Evolutionary conservation across 495 filamentous ascomycete genomes (phyloP), one percentile per base, ranked within the genome.

Genomic region (Trichocladium antarcticum): DNA sequence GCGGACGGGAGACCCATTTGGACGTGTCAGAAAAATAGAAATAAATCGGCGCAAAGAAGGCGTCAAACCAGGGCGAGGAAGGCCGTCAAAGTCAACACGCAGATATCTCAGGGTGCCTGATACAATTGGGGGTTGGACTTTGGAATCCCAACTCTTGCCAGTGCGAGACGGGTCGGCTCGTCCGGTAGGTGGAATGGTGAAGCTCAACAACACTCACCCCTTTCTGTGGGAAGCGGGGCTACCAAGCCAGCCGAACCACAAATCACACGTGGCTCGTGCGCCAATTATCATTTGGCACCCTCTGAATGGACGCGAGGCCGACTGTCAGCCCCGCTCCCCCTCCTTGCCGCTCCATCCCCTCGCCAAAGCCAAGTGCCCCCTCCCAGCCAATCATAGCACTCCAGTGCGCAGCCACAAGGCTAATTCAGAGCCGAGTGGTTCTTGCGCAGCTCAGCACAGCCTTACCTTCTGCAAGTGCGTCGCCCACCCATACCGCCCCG

Each of bases 381-480:
- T 15, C 12, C 20, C 46, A 50, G 51, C 58, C 59, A 61, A 57
- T 54, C 47, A 49, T 11, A 35, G n/a, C 19, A 36, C 24, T 14
- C 40, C 52, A 47, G 43, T 37, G 55, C 50, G 49, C 54, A 57
- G 47, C 54, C 57, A 65, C 60, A 55, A 65, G 62, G 62, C 62
- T 65, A 63, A 63, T 51, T 55, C 54, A 54, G 50, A 65, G 60
- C 58, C 62, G 59, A 60, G 45, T 50, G 57, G 54, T 32, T 14
- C 31, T 32, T 14, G 5, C 32, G 31, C 47, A 54, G 55, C 41
- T 40, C 61, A 58, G 52, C 62, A 59, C 60, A 65, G 60, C 62
- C 60, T 63, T 58, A 63, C 52, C 42, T 28, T 51, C 34, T 38
- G 31, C 47, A 50, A 45, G 20, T 49, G 37, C 39, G 43, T 50